These are phyloP conservation scores for Termitomyces sp. DNA, from an alignment of 768 basidiomycete species.

Conservation along the genomic window DNA sequence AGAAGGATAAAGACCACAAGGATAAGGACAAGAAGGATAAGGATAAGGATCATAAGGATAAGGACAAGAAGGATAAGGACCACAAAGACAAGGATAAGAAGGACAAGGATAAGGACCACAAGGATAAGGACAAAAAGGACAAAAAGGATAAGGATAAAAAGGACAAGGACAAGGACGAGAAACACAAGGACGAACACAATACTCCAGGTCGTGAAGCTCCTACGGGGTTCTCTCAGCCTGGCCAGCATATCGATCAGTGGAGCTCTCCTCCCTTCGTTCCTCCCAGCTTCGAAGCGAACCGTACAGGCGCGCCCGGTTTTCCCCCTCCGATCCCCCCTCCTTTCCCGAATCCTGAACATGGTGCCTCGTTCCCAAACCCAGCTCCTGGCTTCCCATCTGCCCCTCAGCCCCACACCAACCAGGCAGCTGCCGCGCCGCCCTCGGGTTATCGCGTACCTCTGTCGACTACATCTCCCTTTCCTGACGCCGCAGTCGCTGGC, in stretches of 20 bases:
- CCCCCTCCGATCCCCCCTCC: constrained; percentile 8
- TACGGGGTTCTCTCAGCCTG: constrained; percentile 2
- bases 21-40: constrained; percentile 24
- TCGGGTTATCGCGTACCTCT: constrained; percentile 69
- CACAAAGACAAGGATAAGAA: constrained; percentile 25
- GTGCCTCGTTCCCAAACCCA: constrained; percentile 9
- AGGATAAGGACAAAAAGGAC: constrained; percentile 25
- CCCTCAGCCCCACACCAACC: constrained; percentile 7
- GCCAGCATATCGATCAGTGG: constrained; percentile 8
- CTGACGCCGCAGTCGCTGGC: constrained; percentile 38
- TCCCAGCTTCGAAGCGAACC: constrained; percentile 17
- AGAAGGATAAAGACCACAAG: constrained; percentile 25
- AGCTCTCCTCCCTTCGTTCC: constrained; percentile 23
- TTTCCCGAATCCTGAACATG: constrained; percentile 6
- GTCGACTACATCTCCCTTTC: constrained; percentile 41
- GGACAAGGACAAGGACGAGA: constrained; percentile 22
- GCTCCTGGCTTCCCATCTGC: constrained; percentile 17
- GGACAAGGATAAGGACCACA: constrained; percentile 24
- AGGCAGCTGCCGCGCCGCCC: constrained; percentile 37
- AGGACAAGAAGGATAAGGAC: constrained; percentile 26
- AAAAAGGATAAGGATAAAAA: constrained; percentile 18
- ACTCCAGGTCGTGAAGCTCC: constrained; percentile 1
- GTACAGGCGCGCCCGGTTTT: constrained; percentile 6
- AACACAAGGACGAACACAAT: constrained; percentile 9
- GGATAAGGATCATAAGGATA: constrained; percentile 19